Evolutionary conservation across 495 filamentous ascomycete genomes (phyloP), one percentile per base, ranked within the genome.

Genomic region (Aspergillus sparsus): DNA sequence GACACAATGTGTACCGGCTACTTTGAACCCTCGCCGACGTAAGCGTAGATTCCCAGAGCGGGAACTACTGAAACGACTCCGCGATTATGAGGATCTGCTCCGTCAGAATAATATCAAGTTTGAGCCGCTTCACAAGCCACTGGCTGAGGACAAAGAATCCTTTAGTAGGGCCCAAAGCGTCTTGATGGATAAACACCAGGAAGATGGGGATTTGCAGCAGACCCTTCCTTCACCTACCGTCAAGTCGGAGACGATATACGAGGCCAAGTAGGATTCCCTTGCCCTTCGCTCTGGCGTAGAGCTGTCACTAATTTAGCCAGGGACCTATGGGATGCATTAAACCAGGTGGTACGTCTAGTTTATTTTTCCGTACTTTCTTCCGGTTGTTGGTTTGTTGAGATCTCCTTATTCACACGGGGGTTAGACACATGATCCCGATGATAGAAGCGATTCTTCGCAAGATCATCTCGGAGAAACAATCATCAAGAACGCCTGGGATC

Each of bases 21-120:
- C 70, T 12, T 69, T 70, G 27, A 54, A 63, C 47, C 73, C 71
- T 7, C 80, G 78, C 51, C 76, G 66, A 32, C 76, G 79, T 46
- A 67, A 75, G 39, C 80, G 82, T 49, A 71, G 79, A 52, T 83
- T 83, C 56, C 76, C 83, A 1, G 83, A 84, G 69, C 72, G 76
- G 37, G 80, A 80, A n/a, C 66, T 87, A 32, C 67, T 86, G 36
- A 77, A 80, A 7, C 80, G 79, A 21, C 65, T 86, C 10, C 76
- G 73, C 7, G 64, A 68, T 2, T 86, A 84, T 63, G 83, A 86
- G 67, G 66, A 58, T 39, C 62, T 87, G 57, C 77, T 86, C 10
- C 73, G 71, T 13, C 66, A 79, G 65, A 76, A 85, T 60, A 73
- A 77, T 35, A 71, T 87, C 55, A 44, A 60, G 1, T 86, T 85